A percentile compares a stretch with the other conserved stretches of the same genome.
phyloP scores from a whole-genome alignment of 2,329 filamentous ascomycete species.

The Fusarium sp. region DNA sequence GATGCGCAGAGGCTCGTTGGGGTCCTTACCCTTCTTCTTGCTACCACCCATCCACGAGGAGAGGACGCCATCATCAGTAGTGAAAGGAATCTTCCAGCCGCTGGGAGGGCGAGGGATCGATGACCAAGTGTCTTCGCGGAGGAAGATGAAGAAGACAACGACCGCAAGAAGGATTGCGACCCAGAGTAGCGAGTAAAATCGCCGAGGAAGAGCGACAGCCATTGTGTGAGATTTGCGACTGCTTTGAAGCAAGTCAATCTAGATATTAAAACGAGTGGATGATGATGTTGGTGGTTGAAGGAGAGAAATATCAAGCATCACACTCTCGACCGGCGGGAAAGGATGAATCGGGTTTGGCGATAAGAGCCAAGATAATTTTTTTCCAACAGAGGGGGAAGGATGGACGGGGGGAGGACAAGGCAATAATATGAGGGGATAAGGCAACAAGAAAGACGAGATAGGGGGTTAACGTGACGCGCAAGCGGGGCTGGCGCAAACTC shows the following conservation, averaged over 20 bases:
- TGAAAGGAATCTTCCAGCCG: conserved; percentile 47
- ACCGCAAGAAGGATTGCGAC: conserved; percentile 37
- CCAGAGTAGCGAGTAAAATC: conserved; percentile 45
- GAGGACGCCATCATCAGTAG: conserved; percentile 46
- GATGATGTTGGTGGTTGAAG: conserved; percentile 2
- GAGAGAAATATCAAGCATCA: conserved; percentile 35
- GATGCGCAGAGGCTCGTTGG: conserved; percentile 42
- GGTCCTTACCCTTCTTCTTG: conserved; percentile 24
- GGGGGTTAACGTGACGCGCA: conserved; percentile 33
- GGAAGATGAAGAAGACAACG: conserved; percentile 41
- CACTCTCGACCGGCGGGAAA: conserved; percentile 34
- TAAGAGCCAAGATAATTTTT: conserved; percentile 2
- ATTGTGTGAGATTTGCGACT: conserved; percentile 23
- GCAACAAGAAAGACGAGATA: conserved; percentile 22
- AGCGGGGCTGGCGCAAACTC: conserved; percentile 25
- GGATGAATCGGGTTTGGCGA: conserved; percentile 10
- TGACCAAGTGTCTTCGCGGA: conserved; percentile 42
- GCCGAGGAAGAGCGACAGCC: conserved; percentile 42
- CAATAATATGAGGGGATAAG: conserved; percentile 18
- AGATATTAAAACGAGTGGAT: not conserved
- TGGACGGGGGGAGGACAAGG: conserved; percentile 13
- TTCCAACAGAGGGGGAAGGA: conserved; percentile 8
- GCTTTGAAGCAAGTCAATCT: too few species aligned
- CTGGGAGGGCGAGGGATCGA: conserved; percentile 39
- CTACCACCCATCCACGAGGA: conserved; percentile 39